phyloP scores from a whole-genome alignment of 805 yeast genomes.

The Candida suzukii region DNA sequence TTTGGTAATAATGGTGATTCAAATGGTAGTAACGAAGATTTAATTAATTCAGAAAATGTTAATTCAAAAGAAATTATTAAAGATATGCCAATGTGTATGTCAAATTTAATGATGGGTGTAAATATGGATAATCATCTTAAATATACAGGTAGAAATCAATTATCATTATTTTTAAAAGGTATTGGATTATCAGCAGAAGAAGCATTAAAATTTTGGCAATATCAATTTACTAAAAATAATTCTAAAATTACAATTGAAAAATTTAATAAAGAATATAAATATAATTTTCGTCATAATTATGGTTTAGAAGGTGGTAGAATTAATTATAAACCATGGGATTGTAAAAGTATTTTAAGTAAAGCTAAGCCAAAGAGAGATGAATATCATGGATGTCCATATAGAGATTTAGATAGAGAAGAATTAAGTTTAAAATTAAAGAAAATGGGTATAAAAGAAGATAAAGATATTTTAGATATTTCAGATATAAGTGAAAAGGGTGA shows the following conservation, averaged over 20 bases:
- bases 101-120: conserved; percentile 57
- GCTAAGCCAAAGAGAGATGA: conserved; percentile 65
- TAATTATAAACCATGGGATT: conserved; percentile 81
- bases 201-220: conserved; percentile 78
- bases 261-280: conserved; percentile 82
- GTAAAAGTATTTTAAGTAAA: conserved; percentile 66
- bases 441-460: conserved; percentile 57
- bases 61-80: conserved; percentile 43
- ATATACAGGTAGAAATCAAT: conserved; percentile 79
- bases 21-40: conserved; percentile 24
- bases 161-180: conserved; percentile 79
- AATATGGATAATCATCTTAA: conserved; percentile 62
- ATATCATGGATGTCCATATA: conserved; percentile 89
- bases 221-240: conserved; percentile 50
- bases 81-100: conserved; percentile 81
- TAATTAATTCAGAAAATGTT: conserved; percentile 57
- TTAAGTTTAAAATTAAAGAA: conserved; percentile 47
- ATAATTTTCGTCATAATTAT: conserved; percentile 82
- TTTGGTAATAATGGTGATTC: conserved; percentile 9
- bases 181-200: conserved; percentile 85
- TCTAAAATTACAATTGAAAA: conserved; percentile 56
- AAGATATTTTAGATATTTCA: conserved; percentile 46
- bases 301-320: conserved; percentile 84
- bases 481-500: conserved; percentile 65
- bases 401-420: conserved; percentile 64